Conservation (phyloP, 108 stramenopile genomes). For the Cylindrotheca fusiformis region DNA sequence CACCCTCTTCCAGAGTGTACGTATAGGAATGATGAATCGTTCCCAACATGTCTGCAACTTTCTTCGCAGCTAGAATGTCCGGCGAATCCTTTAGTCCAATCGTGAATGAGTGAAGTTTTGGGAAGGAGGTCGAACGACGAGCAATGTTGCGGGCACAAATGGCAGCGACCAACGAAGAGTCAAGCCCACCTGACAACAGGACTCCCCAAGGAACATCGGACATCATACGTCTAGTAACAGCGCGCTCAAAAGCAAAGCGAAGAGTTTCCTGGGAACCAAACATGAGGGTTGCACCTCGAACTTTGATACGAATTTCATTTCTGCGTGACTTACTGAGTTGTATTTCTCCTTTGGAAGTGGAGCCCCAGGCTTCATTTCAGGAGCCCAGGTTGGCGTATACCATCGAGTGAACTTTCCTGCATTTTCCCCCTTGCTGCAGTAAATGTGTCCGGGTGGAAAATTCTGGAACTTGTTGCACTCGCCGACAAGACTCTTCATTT, state of each 20-base stretch:
- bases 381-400: constrained; percentile 93
- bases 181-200: constrained; percentile 94
- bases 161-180: constrained; percentile 95
- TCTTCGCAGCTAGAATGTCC: constrained; percentile 92
- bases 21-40: constrained; percentile 97
- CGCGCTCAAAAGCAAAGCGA: constrained; percentile 88
- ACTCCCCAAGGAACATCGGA: constrained; percentile 99
- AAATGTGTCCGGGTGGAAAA: constrained; percentile 97
- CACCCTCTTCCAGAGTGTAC: constrained; percentile 96
- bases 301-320: neutral
- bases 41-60: constrained; percentile 93
- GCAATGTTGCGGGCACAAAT: constrained; percentile 89
- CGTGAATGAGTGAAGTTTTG: constrained; percentile 96
- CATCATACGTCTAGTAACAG: constrained; percentile 97
- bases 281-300: constrained; percentile 1
- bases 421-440: constrained; percentile 74
- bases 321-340: constrained; percentile 57
- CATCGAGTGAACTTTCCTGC: constrained; percentile 84
- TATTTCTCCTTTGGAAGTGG: constrained; percentile 59
- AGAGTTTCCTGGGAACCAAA: constrained; percentile 52
- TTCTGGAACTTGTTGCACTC: constrained; percentile 84
- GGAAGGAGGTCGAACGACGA: constrained; percentile 74
- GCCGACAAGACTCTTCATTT: constrained; percentile 91
- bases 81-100: constrained; percentile 91
- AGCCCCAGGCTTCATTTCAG: constrained; percentile 81